phyloP scores from a whole-genome alignment of 2,329 filamentous ascomycete species.

The Colletotrichum shisoi region DNA sequence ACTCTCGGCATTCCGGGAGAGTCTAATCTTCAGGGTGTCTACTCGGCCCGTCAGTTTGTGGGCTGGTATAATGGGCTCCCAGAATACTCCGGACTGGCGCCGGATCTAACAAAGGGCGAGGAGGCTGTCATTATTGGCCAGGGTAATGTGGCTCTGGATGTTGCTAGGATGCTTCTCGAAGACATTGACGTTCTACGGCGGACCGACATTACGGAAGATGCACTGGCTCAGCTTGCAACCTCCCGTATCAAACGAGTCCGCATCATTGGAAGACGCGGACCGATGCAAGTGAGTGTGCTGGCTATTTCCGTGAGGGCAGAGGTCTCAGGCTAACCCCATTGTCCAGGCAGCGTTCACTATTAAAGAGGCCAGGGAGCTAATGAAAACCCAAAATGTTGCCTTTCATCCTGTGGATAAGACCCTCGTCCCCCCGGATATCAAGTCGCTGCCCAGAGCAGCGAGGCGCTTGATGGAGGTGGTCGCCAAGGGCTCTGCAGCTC shows the following conservation, averaged over 20 bases:
- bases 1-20: slow-evolving; percentile 83
- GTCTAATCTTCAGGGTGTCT: slow-evolving; percentile 72
- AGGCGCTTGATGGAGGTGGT: slow-evolving; percentile 83
- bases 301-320: neutral
- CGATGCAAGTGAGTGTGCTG: slow-evolving; percentile 72
- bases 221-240: slow-evolving; percentile 73
- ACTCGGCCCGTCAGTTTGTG: slow-evolving; percentile 91
- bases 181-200: slow-evolving; percentile 75
- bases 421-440: slow-evolving; percentile 72
- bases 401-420: slow-evolving; percentile 74
- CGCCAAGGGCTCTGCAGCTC: slow-evolving; percentile 71
- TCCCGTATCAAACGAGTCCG: slow-evolving; percentile 82
- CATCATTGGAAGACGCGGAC: slow-evolving; percentile 88
- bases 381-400: slow-evolving; percentile 75
- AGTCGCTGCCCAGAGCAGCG: slow-evolving; percentile 75
- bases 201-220: slow-evolving; percentile 90
- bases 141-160: slow-evolving; percentile 94
- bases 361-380: slow-evolving; percentile 89
- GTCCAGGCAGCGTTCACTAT: slow-evolving; percentile 89
- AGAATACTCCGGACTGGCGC: slow-evolving; percentile 75
- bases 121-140: slow-evolving; percentile 91
- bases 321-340: neutral
- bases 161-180: slow-evolving; percentile 85
- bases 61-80: slow-evolving; percentile 98
- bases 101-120: slow-evolving; percentile 76